Evolutionary conservation across 2,329 filamentous ascomycete genomes (phyloP).

Genomic region (Neofusicoccum kwambonambiense): DNA sequence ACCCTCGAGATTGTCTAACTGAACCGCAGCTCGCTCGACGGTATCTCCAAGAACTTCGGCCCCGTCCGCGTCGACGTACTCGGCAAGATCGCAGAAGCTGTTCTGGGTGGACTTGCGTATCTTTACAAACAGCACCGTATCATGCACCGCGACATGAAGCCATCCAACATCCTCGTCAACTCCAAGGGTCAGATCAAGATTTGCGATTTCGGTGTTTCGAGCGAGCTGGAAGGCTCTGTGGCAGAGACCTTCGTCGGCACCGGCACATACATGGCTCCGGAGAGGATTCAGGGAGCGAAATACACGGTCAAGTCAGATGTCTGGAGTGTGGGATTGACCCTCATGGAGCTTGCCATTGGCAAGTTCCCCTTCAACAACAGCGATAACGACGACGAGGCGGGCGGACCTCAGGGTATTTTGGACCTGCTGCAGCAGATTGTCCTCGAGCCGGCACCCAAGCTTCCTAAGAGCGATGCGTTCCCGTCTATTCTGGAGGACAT

Average conservation of each 20-base stretch:
- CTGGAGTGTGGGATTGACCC: slow-evolving; percentile 92
- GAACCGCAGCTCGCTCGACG: slow-evolving; percentile 73
- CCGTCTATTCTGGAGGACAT: slow-evolving; percentile 93
- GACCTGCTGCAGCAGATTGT: slow-evolving; percentile 97
- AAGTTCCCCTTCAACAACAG: slow-evolving; percentile 94
- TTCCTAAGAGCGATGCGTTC: slow-evolving; percentile 97
- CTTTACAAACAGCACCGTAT: slow-evolving; percentile 95
- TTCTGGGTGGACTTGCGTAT: slow-evolving; percentile 89
- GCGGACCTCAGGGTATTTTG: slow-evolving; percentile 84
- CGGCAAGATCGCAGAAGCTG: slow-evolving; percentile 95
- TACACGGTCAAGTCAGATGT: slow-evolving; percentile 99
- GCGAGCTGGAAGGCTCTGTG: slow-evolving; percentile 95
- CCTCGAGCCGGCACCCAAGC: slow-evolving; percentile 85
- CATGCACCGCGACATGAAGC: slow-evolving; percentile 99
- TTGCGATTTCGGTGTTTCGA: slow-evolving; percentile 98
- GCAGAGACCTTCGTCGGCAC: slow-evolving; percentile 98
- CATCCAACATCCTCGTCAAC: slow-evolving; percentile 95
- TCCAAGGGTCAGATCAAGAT: slow-evolving; percentile 93
- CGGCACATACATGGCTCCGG: slow-evolving; percentile 98
- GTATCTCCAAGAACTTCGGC: slow-evolving; percentile 90
- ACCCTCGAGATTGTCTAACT: not conserved
- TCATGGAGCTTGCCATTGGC: slow-evolving; percentile 97
- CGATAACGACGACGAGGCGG: slow-evolving; percentile 65
- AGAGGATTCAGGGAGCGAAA: slow-evolving; percentile 93
- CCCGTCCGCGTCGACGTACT: slow-evolving; percentile 94